phyloP scores from a whole-genome alignment of 805 yeast genomes.

The Candida rishiriensis region DNA sequence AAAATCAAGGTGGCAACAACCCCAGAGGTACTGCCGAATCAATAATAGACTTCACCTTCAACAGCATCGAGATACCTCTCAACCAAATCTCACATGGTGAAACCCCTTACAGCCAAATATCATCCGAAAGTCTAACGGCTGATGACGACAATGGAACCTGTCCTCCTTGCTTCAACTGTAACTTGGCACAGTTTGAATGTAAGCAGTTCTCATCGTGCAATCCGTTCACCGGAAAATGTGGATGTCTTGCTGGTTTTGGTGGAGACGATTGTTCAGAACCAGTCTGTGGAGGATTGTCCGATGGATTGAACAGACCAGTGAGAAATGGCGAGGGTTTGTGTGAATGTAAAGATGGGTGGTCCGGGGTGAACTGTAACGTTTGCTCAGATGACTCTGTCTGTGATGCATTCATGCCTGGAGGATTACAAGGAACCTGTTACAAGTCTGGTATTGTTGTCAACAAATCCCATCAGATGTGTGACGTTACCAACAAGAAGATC shows the following conservation, averaged over 20 bases:
- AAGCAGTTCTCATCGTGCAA: constrained; percentile 89
- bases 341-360: constrained; percentile 82
- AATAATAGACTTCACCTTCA: no score
- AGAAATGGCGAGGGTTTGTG: constrained; percentile 55
- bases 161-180: constrained; percentile 94
- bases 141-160: constrained; percentile 40
- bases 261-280: constrained; percentile 91
- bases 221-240: constrained; percentile 84
- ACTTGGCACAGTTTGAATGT: constrained; percentile 85
- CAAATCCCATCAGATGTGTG: constrained; percentile 84
- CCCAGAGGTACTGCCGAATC: no score
- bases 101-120: no score
- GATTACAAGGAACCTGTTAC: constrained; percentile 83
- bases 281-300: constrained; percentile 73
- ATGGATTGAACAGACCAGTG: constrained; percentile 61
- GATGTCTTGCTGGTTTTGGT: constrained; percentile 88
- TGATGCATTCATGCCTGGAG: constrained; percentile 80
- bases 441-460: constrained; percentile 79
- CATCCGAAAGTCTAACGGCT: no score
- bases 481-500: constrained; percentile 87
- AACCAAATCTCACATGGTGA: no score
- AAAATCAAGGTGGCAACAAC: no score
- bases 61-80: no score
- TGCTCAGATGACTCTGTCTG: constrained; percentile 74
- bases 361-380: constrained; percentile 89